Percentiles rank a stretch among this genome's conserved stretches.
phyloP scores from a whole-genome alignment of 345 rosid genomes.

The Eucalyptus fibrosa region DNA sequence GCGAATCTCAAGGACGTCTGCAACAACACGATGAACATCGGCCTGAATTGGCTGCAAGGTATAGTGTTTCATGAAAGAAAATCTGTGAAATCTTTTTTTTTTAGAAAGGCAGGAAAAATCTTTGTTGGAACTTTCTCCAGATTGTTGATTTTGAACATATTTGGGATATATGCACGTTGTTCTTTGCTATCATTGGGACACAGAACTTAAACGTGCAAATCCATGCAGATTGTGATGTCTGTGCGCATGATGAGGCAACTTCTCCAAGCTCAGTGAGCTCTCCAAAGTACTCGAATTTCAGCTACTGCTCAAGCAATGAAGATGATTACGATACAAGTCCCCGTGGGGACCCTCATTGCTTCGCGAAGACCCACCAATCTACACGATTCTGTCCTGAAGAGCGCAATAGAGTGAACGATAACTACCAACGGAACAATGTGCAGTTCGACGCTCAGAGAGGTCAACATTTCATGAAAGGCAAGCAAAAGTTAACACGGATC shows the following conservation, averaged over 20 bases:
- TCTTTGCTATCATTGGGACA: background rate
- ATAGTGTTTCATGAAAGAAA: background rate
- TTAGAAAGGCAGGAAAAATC: background rate
- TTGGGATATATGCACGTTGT: background rate
- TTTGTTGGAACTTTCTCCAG: background rate
- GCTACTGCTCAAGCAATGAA: constrained; percentile 27
- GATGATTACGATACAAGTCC: constrained; percentile 14
- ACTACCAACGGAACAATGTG: background rate
- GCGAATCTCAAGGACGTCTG: background rate
- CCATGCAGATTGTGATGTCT: constrained; percentile 19
- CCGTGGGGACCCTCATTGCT: constrained; percentile 2
- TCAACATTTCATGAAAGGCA: background rate
- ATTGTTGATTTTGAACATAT: background rate
- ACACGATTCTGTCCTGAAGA: constrained; percentile 33
- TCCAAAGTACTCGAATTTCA: constrained; percentile 20
- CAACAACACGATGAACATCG: background rate
- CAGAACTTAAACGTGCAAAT: background rate
- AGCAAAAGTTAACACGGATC: constrained; percentile 14
- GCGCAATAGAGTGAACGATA: background rate
- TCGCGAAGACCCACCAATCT: constrained; percentile 3
- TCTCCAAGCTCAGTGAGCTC: constrained; percentile 40
- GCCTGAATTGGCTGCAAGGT: constrained; percentile 23
- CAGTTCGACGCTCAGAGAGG: background rate
- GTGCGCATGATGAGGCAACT: constrained; percentile 24
- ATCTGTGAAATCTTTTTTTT: background rate